Evolutionary conservation across 2,329 filamentous ascomycete genomes (phyloP).

Genomic region (Claviceps paspali): DNA sequence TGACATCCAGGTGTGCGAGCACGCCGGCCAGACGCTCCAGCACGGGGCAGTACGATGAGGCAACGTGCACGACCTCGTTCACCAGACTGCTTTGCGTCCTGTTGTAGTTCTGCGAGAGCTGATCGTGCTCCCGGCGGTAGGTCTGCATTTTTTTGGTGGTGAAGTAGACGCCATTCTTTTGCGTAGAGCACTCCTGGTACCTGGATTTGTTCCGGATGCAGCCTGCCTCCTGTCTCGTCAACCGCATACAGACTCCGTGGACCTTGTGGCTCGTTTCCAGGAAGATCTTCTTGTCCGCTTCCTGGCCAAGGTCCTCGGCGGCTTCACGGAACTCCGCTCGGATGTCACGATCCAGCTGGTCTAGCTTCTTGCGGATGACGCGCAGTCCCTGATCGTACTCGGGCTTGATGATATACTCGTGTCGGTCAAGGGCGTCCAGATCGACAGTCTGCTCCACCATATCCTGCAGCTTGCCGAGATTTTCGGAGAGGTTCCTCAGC

Average conservation of each 20-base stretch:
- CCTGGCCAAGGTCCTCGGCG: conserved; percentile 70
- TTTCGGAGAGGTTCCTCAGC: conserved; percentile 59
- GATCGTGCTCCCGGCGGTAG: conserved; percentile 80
- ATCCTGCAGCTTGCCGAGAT: conserved; percentile 74
- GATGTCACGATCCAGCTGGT: conserved; percentile 71
- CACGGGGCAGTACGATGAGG: conserved; percentile 86
- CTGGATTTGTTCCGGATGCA: conserved; percentile 83
- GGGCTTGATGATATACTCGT: conserved; percentile 97
- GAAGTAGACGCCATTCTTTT: conserved; percentile 98
- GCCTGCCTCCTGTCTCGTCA: conserved; percentile 80
- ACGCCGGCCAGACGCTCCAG: conserved; percentile 79
- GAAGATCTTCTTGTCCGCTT: conserved; percentile 97
- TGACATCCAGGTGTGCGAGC: conserved; percentile 80
- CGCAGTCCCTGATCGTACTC: conserved; percentile 86
- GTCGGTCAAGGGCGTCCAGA: conserved; percentile 83
- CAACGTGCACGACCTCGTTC: conserved; percentile 81
- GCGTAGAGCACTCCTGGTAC: conserved; percentile 91
- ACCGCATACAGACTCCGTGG: conserved; percentile 89
- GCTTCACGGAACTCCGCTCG: conserved; percentile 64
- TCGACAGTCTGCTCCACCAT: conserved; percentile 99
- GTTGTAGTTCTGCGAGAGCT: conserved; percentile 88
- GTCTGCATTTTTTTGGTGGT: conserved; percentile 71
- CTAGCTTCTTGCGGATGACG: conserved; percentile 81
- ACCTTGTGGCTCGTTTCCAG: conserved; percentile 81
- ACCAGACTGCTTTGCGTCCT: conserved; percentile 85